Conservation (phyloP, 2,329 filamentous ascomycete genomes). For the Microsporum canis region DNA sequence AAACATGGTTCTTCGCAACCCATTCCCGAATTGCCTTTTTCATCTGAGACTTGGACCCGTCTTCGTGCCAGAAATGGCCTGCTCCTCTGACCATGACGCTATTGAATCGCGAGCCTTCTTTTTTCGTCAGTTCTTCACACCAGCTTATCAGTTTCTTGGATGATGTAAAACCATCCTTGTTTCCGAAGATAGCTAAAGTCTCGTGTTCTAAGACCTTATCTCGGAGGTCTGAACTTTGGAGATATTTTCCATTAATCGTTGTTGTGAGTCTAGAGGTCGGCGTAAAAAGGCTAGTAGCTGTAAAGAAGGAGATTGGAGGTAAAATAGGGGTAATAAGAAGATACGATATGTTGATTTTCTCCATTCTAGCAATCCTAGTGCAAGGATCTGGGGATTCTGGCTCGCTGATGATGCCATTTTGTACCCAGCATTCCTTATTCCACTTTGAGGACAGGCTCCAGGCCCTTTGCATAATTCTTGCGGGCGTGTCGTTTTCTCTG, state of each 20-base stretch:
- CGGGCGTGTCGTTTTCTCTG: slow-evolving; percentile 46
- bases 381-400: background rate
- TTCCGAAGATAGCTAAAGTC: slow-evolving; percentile 63
- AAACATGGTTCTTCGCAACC: slow-evolving; percentile 17
- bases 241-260: slow-evolving; percentile 20
- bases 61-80: slow-evolving; percentile 54
- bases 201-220: slow-evolving; percentile 46
- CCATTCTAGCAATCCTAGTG: too few relatives aligned
- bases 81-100: slow-evolving; percentile 42
- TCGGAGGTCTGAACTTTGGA: slow-evolving; percentile 35
- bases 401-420: background rate
- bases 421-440: slow-evolving; percentile 33
- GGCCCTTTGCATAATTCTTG: slow-evolving; percentile 53
- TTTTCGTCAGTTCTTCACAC: slow-evolving; percentile 43
- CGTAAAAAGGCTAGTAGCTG: slow-evolving; percentile 47
- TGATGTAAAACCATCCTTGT: slow-evolving; percentile 62
- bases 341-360: slow-evolving; percentile 26
- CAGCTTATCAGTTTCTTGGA: slow-evolving; percentile 55
- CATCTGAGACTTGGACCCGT: slow-evolving; percentile 36
- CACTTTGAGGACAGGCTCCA: slow-evolving; percentile 55
- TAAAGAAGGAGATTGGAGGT: slow-evolving; percentile 45
- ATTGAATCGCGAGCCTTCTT: slow-evolving; percentile 37
- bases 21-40: slow-evolving; percentile 32
- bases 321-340: slow-evolving; percentile 57
- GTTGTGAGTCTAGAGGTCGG: slow-evolving; percentile 17